Conservation (phyloP, 305 asterid genomes). For the Solanum hybrid region DNA sequence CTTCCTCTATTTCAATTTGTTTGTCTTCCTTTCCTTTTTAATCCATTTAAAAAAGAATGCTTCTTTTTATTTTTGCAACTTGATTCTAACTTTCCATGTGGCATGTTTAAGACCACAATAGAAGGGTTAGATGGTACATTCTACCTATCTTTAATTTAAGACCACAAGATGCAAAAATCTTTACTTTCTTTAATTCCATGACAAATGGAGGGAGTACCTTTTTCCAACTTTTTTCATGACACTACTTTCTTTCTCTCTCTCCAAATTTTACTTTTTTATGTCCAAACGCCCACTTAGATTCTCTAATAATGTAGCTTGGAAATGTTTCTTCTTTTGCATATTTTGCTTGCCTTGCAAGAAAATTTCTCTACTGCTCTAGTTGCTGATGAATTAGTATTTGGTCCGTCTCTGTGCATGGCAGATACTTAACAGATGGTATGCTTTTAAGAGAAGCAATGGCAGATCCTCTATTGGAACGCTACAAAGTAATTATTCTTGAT, state of each 20-base stretch:
- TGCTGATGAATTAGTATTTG: background rate
- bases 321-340: background rate
- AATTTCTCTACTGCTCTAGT: background rate
- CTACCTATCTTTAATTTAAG: background rate
- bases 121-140: background rate
- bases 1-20: background rate
- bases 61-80: background rate
- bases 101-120: background rate
- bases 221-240: background rate
- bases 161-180: background rate
- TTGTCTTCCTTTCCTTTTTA: background rate
- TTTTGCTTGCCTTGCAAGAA: background rate
- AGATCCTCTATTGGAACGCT: conserved; percentile 87
- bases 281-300: background rate
- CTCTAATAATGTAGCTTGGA: background rate
- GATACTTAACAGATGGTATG: conserved; percentile 98
- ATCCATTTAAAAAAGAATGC: background rate
- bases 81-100: background rate
- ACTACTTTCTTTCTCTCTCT: background rate
- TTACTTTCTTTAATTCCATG: background rate
- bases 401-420: conserved; percentile 14
- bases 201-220: background rate
- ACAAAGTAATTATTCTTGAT: conserved; percentile 92
- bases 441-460: conserved; percentile 99
- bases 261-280: background rate